Base-by-base conservation (phyloP, 2,329 filamentous ascomycete species). In the Paracamarosporium sp. region DNA sequence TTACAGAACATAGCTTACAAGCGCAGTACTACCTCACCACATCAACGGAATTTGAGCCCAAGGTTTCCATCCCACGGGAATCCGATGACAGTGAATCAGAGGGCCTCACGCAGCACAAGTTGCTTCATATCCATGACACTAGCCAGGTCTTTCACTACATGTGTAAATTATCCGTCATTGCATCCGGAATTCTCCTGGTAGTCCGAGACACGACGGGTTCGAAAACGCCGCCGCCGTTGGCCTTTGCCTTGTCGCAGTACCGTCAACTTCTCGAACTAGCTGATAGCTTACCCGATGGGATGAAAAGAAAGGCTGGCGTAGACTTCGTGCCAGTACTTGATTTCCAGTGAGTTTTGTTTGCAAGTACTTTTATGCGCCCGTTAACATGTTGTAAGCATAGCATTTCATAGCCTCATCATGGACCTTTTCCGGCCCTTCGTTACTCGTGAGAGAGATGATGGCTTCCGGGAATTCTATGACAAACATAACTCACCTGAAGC, bases 401-500 rank as follows among this genome's bases (percentile, higher is more conserved):
- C 24, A n/a, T 28, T 53, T 24, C 55, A 57, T 20, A 33, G 13
- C 22, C 31, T 48, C 27, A 43, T 53, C 33, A 41, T 52, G 41
- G 55, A 57, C 41, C 38, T 57, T 9, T 57, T 57, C 28, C 31
- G 43, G 15, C 55, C 43, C 6, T 57, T 53, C 52, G 31, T 46
- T 22, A 45, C 40, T 28, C 25, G 36, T n/a, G 40, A 36, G n/a
- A 45, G 31, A 11, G 41, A 22, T 5, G 50, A 45, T 30, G 24
- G 35, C 28, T 53, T 47, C 13, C 40, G 44, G 15, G n/a, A 48
- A 13, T 24, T 41, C 5, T 17, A 27, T 24, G n/a, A 27, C 30
- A 22, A 25, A 38, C 31, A 35, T n/a, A 38, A 25, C 30, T 41
- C 52, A 27, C 52, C 52, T 17, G 44, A 48, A 33, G 43, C 41